A percentile compares a stretch with the other conserved stretches of the same genome.
These are phyloP conservation scores for Ramularia collo-cygni DNA, from an alignment of 2,329 filamentous ascomycete genomes.

Conservation along the genomic window DNA sequence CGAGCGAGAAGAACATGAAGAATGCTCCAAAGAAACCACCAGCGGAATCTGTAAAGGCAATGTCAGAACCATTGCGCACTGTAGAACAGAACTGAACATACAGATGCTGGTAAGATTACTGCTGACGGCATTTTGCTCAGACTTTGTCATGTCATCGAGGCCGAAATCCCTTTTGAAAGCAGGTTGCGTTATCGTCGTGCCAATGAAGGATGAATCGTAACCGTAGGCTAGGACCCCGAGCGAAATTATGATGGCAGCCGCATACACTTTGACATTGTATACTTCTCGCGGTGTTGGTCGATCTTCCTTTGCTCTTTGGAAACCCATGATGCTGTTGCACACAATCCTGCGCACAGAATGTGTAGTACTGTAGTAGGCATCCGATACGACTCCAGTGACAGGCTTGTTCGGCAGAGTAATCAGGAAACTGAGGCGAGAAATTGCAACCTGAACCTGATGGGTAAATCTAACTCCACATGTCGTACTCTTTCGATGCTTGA, in stretches of 20 bases:
- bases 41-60: constrained; percentile 35
- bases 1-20: constrained; percentile 39
- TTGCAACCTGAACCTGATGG: no score
- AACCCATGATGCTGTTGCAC: constrained; percentile 30
- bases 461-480: no score
- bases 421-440: no score
- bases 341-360: neutral
- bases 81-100: neutral
- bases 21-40: constrained; percentile 50
- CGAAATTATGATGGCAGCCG: constrained; percentile 43
- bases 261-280: constrained; percentile 48
- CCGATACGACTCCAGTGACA: no score
- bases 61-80: neutral
- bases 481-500: no score
- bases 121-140: constrained; percentile 35
- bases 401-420: no score
- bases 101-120: constrained; percentile 45
- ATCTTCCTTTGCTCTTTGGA: constrained; percentile 47
- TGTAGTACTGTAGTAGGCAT: neutral
- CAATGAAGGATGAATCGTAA: constrained; percentile 50
- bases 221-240: constrained; percentile 43
- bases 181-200: constrained; percentile 46
- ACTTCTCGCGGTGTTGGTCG: constrained; percentile 50
- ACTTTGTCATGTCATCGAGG: constrained; percentile 27
- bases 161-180: constrained; percentile 44